A percentile compares a stretch with the other conserved stretches of the same genome.
Evolutionary conservation across 2,329 filamentous ascomycete genomes (phyloP).

Genomic region (Leptographium flavum): DNA sequence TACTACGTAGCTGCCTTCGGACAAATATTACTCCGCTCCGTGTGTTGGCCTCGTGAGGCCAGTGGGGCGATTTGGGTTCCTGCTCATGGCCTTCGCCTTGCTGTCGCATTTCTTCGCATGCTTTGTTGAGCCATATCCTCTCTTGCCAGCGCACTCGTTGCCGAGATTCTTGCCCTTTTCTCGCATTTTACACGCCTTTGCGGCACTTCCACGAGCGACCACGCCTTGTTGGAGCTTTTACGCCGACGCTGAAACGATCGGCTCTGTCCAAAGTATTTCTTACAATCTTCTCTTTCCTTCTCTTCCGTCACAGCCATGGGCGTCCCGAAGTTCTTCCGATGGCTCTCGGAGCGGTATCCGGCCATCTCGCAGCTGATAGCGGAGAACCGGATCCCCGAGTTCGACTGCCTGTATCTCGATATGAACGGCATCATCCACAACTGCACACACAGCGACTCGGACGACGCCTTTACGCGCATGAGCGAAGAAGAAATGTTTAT

Average conservation of each 20-base stretch:
- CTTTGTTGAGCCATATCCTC: no score
- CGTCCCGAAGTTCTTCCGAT: conserved; percentile 89
- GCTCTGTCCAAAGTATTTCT: no score
- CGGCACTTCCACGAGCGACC: no score
- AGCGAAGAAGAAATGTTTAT: conserved; percentile 99
- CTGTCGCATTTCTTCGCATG: neutral
- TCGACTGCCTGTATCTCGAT: conserved; percentile 92
- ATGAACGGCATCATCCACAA: conserved; percentile 99
- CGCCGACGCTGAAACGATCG: neutral
- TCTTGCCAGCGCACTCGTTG: no score
- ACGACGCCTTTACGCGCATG: conserved; percentile 81
- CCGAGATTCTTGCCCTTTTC: no score
- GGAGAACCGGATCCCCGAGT: conserved; percentile 97
- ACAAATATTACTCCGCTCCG: no score
- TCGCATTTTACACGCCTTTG: no score
- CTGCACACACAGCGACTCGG: conserved; percentile 93
- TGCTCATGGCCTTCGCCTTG: neutral
- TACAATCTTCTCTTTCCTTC: neutral
- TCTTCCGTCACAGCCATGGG: conserved; percentile 14
- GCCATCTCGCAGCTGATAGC: conserved; percentile 96
- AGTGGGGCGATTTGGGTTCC: no score
- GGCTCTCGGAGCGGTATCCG: conserved; percentile 98
- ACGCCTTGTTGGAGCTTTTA: no score
- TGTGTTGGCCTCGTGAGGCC: no score
- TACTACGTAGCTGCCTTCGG: no score